Evolutionary conservation across 805 yeast species (phyloP), one percentile per base, ranked within the genome.

Genomic region (Starmerella bombi): DNA sequence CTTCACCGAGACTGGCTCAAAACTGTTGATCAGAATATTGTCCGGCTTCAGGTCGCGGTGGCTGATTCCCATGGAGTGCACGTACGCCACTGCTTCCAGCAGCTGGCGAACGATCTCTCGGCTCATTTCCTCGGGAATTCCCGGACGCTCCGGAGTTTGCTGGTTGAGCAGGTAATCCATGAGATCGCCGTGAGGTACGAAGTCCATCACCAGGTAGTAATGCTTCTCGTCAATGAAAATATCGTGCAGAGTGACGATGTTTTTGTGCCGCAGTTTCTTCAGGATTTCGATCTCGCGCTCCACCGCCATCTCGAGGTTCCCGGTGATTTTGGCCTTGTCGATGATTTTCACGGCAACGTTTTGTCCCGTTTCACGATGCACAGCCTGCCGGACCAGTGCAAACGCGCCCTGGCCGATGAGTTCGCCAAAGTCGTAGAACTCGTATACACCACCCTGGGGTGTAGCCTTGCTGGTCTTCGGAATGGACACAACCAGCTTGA

Each of bases 331-430:
- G 41, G 83, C 67, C 52, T 86, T 76, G 40, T 79, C 76, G 28
- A 91, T 86, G 45, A 91, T 84, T 56, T 91, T 91, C 15, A 83
- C 93, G 0, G 98, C 98, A 59, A 66, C 85, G 4, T 88, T 72
- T 49, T 77, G 75, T 12, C 97, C 97, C 0, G 94, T 75, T 5
- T 73, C 61, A 46, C 96, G 70, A 54, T 85, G 91, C 1, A 86
- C 75, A 4, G 93, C 95, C 56, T 83, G 83, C 50, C 84, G 79
- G 22, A 91, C 98, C 1, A 86, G 80, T 5, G 97, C 97, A 69
- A 88, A 88, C 8, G 97, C 97, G n/a, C 98, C 98, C 52, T 84
- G 91, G 1, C 98, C 98, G 1, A 88, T 81, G 14, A 82, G 77
- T 53, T 81, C 94, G 56, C 79, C 82, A 44, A 88, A 74, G 12